Base-by-base conservation (phyloP, 306 rosid genomes). In the Canavalia gladiata region DNA sequence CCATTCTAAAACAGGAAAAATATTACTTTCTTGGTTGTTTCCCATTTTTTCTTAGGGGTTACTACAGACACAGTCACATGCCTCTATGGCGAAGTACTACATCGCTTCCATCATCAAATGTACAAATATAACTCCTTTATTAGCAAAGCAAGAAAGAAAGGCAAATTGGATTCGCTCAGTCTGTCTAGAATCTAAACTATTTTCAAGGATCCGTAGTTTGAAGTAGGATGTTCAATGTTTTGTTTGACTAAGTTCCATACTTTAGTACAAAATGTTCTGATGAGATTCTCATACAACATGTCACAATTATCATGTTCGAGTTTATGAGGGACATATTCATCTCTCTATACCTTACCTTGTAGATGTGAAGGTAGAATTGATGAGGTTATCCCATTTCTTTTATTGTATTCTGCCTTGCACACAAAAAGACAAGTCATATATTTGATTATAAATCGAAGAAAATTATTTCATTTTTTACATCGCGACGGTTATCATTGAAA, bases 181-280 rank as follows among this genome's bases (percentile, higher is more conserved):
- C 31, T 69, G 78, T 31, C 35, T 43, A 57, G 82, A 82, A 75
- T 67, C 54, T 51, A 50, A 70, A 83, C 47, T 30, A 68, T 52
- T n/a, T 25, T 62, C 34, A 54, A 78, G 41, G 73, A 78, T 43
- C 68, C 76, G 29, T 71, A 54, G 8, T 62, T 45, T 57, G 81
- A 68, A 77, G 54, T 18, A 25, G 13, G 46, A 75, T 39, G 57
- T 79, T 63, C 45, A 77, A 13, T 58, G 68, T 51, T 50, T 62
- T 83, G 52, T 56, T 56, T 81, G 79, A 81, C 74, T 76, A 59
- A 10, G 54, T 60, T 77, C 31, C 68, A 65, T 28, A 8, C 30
- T 52, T 62, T 62, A 50, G 87, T 74, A 74, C 84, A 67, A 57
- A 47, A 51, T 67, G 72, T 67, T 84, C 42, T 66, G 52, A 73